These are phyloP conservation scores for Vigna angularis DNA, from an alignment of 306 rosid genomes.

Conservation along the genomic window DNA sequence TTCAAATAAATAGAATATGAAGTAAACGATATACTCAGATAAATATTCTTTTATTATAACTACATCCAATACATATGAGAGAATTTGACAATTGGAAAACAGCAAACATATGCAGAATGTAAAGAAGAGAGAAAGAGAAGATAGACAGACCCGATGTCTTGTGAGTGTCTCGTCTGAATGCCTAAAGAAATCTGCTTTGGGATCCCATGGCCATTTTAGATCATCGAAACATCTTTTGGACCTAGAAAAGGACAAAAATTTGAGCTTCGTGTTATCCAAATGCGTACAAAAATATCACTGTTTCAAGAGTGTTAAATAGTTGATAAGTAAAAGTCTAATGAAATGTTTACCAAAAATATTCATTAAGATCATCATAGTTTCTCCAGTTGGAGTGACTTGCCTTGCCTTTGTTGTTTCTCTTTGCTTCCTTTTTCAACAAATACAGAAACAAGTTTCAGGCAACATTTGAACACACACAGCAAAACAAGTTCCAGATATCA, in stretches of 20 bases:
- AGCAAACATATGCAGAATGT: slow-evolving; percentile 10
- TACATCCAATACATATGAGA: slow-evolving; percentile 15
- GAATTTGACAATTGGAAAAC: slow-evolving; percentile 30
- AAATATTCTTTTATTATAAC: slow-evolving; percentile 5
- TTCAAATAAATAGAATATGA: slow-evolving; percentile 7
- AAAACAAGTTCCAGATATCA: neutral
- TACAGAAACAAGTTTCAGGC: slow-evolving; percentile 47
- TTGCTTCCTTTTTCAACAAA: slow-evolving; percentile 79
- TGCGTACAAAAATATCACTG: neutral
- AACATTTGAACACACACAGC: slow-evolving; percentile 34
- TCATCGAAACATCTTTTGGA: slow-evolving; percentile 72
- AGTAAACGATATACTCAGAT: neutral
- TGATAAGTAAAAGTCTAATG: slow-evolving; percentile 18
- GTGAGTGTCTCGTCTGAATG: slow-evolving; percentile 63
- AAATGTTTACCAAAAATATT: slow-evolving; percentile 83
- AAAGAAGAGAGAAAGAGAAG: slow-evolving; percentile 18
- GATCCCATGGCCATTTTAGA: slow-evolving; percentile 87
- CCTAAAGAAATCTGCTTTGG: slow-evolving; percentile 75
- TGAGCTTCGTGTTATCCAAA: slow-evolving; percentile 39
- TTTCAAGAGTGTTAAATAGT: slow-evolving; percentile 29
- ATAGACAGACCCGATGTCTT: slow-evolving; percentile 56
- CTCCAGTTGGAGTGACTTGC: slow-evolving; percentile 97
- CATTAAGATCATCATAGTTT: slow-evolving; percentile 97
- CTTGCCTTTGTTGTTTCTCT: slow-evolving; percentile 87
- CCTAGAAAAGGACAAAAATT: slow-evolving; percentile 58